phyloP scores from a whole-genome alignment of 2,329 filamentous ascomycete genomes.

The Capronia coronata region DNA sequence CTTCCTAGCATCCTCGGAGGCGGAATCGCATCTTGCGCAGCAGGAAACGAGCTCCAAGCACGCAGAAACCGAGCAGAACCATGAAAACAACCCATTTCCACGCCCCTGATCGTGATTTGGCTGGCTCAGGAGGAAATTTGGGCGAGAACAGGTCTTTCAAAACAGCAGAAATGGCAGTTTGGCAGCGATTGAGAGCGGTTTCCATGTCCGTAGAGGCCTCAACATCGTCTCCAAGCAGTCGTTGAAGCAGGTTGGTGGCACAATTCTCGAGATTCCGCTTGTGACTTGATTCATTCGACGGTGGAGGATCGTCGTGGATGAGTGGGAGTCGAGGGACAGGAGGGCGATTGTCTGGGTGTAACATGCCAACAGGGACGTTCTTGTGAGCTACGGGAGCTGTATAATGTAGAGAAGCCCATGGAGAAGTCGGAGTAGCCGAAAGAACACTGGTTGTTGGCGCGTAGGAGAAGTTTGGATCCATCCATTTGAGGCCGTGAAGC shows the following conservation, averaged over 20 bases:
- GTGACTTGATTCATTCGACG: background rate
- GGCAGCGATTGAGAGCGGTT: background rate
- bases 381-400: background rate
- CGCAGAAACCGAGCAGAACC: background rate
- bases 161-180: background rate
- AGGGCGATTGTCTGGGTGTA: background rate
- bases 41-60: background rate
- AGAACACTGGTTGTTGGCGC: no score
- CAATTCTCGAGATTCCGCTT: background rate
- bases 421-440: background rate
- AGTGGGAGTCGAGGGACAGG: background rate
- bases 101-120: background rate
- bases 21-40: no score
- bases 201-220: background rate
- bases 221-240: background rate
- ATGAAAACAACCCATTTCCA: background rate
- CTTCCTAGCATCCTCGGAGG: background rate
- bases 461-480: background rate
- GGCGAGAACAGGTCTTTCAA: background rate
- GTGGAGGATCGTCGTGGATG: background rate
- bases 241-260: background rate
- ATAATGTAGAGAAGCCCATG: background rate
- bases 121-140: background rate
- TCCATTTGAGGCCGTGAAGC: background rate
- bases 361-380: background rate